Base-by-base conservation (phyloP, 345 rosid species). In the Salix viminalis region DNA sequence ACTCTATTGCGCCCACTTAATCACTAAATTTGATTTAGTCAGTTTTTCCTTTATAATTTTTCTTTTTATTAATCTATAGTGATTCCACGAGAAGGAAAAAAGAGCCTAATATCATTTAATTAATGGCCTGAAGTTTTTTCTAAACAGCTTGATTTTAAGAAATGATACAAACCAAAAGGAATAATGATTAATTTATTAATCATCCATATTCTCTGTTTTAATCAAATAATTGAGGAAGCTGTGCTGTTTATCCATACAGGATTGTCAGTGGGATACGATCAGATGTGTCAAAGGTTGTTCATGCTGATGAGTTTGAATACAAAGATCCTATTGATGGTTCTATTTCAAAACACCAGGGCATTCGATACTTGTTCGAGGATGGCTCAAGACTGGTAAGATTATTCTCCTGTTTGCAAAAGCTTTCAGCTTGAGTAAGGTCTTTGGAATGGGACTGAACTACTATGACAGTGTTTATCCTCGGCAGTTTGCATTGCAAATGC, bases 311-410 rank as follows among this genome's bases (percentile, higher is more conserved):
- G 79, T 96, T 96, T 75, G 98, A 96, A 84, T 96, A 94, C 88
- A 91, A 91, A 78, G 99, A 96, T 82, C 97, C 97, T 64, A 98
- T 94, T 62, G 99, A 96, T 83, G 97, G 93, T 72, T 96, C 99
- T 72, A 81, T 96, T 82, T 94, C 99, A 23, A 88, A 88, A 86
- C 97, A 91, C 83, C 98, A 94, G 87, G 98, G 99, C 39, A 88
- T 96, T 69, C 96, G 98, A 60, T 96, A 90, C 84, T 78, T 96
- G 84, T 96, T 96, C 58, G 96, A 88, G 85, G 99, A 96, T 77
- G 99, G 99, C 69, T 92, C 98, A 0, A 88, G 96, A 79, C 87
- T 96, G 86, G 99, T 94, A 85, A 88, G 94, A 81, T 36, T 18
- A 34, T 65, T 46, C 61, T 11, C 41, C n/a, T 67, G 3, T 7